phyloP scores from a whole-genome alignment of 169 alveolate species.

The Plasmodium knowlesi region DNA sequence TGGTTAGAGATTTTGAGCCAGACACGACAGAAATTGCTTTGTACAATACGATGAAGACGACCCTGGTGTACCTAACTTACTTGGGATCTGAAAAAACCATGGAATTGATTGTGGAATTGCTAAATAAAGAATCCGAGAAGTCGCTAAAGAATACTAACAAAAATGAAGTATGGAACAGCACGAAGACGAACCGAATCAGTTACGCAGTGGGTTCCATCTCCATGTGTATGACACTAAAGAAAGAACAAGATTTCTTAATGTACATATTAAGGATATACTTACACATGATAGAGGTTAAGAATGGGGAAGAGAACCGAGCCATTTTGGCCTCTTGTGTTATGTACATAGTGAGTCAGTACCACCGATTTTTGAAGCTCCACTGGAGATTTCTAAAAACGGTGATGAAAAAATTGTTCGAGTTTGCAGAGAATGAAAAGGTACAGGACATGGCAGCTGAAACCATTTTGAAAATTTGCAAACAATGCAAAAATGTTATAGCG shows the following conservation, averaged over 20 bases:
- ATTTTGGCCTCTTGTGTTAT: slow-evolving; percentile 96
- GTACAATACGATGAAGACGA: slow-evolving; percentile 96
- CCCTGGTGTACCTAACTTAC: slow-evolving; percentile 94
- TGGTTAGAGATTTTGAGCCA: slow-evolving; percentile 89
- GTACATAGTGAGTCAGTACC: slow-evolving; percentile 99
- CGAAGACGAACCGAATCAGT: slow-evolving; percentile 91
- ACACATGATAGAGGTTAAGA: slow-evolving; percentile 96
- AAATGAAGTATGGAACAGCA: slow-evolving; percentile 85
- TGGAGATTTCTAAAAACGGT: slow-evolving; percentile 99
- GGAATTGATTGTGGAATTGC: slow-evolving; percentile 90
- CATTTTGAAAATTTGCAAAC: slow-evolving; percentile 93
- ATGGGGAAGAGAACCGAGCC: slow-evolving; percentile 98
- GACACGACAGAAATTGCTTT: slow-evolving; percentile 97
- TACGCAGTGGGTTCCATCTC: slow-evolving; percentile 98
- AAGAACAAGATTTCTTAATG: slow-evolving; percentile 96
- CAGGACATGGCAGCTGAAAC: slow-evolving; percentile 99
- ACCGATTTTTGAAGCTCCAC: slow-evolving; percentile 96
- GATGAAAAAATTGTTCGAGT: slow-evolving; percentile 97
- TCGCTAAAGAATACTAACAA: slow-evolving; percentile 77
- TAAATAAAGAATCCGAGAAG: slow-evolving; percentile 88
- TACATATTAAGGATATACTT: slow-evolving; percentile 94
- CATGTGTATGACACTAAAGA: slow-evolving; percentile 95
- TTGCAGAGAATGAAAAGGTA: slow-evolving; percentile 99
- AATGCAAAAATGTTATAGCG: slow-evolving; percentile 90
- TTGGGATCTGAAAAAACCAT: slow-evolving; percentile 95